phyloP scores from a whole-genome alignment of 768 basidiomycete species.

The Lactarius trivialis region DNA sequence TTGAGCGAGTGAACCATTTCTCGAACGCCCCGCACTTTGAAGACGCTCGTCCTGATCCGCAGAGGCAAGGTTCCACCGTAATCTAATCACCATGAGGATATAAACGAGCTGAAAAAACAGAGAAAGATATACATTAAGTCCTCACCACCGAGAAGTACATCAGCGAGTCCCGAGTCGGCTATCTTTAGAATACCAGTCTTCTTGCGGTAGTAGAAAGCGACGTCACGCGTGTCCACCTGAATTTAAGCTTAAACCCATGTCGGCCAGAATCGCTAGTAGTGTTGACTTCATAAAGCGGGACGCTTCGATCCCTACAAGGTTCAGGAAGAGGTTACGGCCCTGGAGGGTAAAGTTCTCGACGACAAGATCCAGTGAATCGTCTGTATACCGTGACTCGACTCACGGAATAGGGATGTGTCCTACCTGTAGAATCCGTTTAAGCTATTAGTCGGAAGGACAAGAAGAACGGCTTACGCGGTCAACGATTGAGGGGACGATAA shows the following conservation, averaged over 20 bases:
- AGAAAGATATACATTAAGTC: conserved; percentile 54
- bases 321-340: conserved; percentile 86
- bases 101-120: not conserved
- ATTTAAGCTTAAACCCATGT: conserved; percentile 79
- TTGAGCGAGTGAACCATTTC: conserved; percentile 85
- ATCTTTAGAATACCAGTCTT: conserved; percentile 80
- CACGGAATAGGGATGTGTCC: conserved; percentile 88
- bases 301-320: conserved; percentile 63
- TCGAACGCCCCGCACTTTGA: conserved; percentile 62
- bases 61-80: conserved; percentile 52
- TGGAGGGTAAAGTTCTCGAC: conserved; percentile 89
- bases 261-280: conserved; percentile 47
- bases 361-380: conserved; percentile 79
- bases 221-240: conserved; percentile 90
- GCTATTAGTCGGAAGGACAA: not conserved
- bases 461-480: conserved; percentile 49
- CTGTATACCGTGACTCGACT: conserved; percentile 90
- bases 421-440: conserved; percentile 36
- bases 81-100: conserved; percentile 30
- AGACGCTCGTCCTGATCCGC: conserved; percentile 61
- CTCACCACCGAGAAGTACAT: conserved; percentile 81
- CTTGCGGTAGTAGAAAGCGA: conserved; percentile 85
- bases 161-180: conserved; percentile 76
- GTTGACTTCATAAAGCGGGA: conserved; percentile 71
- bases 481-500: conserved; percentile 75